Percentiles rank a stretch among this genome's conserved stretches.
Conservation (phyloP, 2,329 filamentous ascomycete genomes). For the Xylariaceae sp. region DNA sequence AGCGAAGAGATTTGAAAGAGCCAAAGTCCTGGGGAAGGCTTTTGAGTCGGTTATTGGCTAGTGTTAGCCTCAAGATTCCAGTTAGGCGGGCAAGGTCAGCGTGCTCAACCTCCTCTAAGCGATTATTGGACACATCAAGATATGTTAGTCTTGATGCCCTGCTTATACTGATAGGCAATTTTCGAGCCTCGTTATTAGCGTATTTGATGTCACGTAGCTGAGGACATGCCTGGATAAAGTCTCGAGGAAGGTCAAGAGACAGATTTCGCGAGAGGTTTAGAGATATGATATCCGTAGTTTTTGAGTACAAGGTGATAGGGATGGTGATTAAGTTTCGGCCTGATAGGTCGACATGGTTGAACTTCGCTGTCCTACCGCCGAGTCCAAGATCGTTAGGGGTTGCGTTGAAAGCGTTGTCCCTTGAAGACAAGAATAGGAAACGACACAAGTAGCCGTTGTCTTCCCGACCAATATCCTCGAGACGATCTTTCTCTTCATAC, state of each 20-base stretch:
- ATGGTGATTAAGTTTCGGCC: slow-evolving; percentile 93
- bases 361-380: slow-evolving; percentile 81
- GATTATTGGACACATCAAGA: slow-evolving; percentile 94
- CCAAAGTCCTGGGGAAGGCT: slow-evolving; percentile 82
- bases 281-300: slow-evolving; percentile 89
- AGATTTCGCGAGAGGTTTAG: slow-evolving; percentile 93
- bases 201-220: slow-evolving; percentile 95
- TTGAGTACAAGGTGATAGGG: slow-evolving; percentile 90
- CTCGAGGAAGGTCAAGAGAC: slow-evolving; percentile 88
- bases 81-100: slow-evolving; percentile 78
- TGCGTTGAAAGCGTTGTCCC: slow-evolving; percentile 80
- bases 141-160: slow-evolving; percentile 83
- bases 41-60: slow-evolving; percentile 90
- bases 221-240: slow-evolving; percentile 93
- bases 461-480: slow-evolving; percentile 93
- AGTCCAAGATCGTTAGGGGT: slow-evolving; percentile 80
- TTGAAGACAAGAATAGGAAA: slow-evolving; percentile 90
- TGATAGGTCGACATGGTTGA: slow-evolving; percentile 91
- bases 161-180: slow-evolving; percentile 82
- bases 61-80: slow-evolving; percentile 83
- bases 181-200: slow-evolving; percentile 89
- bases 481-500: slow-evolving; percentile 82
- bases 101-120: slow-evolving; percentile 84
- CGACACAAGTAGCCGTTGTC: slow-evolving; percentile 97
- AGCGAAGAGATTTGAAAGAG: slow-evolving; percentile 77